Evolutionary conservation across 176 grass and related monocot species (phyloP), one percentile per base, ranked within the genome.

Genomic region (Eleusine coracana): DNA sequence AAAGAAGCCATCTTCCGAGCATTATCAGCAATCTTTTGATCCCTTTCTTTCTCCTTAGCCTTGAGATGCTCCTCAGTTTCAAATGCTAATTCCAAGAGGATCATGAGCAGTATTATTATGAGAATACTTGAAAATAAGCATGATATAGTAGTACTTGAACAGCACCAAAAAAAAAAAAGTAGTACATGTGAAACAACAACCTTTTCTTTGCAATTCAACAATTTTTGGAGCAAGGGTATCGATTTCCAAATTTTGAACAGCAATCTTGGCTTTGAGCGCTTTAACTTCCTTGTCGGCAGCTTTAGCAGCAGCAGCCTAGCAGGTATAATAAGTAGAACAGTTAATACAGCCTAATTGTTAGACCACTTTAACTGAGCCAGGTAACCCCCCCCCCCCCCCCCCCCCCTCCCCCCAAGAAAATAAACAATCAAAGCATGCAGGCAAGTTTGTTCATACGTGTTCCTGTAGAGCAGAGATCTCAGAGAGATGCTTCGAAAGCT

Each of bases 231-330:
- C 91, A 70, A 95, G 83, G 34, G 85, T 49, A 77, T 74, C 80
- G 17, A 88, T 74, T 59, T 86, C 78, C 46, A 86, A 61, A 71
- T 44, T 81, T 78, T 87, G 76, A 70, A 91, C 91, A 70, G 66
- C 86, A 70, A 93, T 80, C 79, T 95, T 93, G 68, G 77, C 76
- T 79, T 88, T 98, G 17, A 76, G 68, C 73, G 86, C 73, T 82
- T 98, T 98, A 16, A 91, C 82, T 77, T 93, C 90, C 85, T 93
- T 98, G 85, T 98, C 96, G 44, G 87, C n/a, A 68, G 73, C 66
- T 93, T 91, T 98, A 72, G 85, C 79, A 66, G 91, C 82, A 73
- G 78, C 59, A 50, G 89, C 78, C 96, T 98, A 84, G 29, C 56
- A 82, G 58, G 17, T 49, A 85, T 2, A 69, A 83, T 28, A 78